Conservation (phyloP, 106 monocot species). For the Ottelia alismoides region DNA sequence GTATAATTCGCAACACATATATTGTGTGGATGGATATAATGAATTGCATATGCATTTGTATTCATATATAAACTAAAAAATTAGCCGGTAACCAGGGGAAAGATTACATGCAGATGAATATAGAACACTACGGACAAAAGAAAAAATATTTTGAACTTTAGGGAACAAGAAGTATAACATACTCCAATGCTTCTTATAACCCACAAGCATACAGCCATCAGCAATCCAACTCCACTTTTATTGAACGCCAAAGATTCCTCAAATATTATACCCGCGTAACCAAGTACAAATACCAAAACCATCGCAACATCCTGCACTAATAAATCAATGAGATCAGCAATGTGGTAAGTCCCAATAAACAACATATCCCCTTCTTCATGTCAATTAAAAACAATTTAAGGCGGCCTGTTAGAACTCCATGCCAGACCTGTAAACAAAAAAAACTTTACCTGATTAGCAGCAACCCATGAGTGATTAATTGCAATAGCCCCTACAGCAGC, state of each 20-base stretch:
- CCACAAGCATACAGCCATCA: constrained; percentile 98
- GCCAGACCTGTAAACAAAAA: background rate
- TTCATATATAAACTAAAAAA: too few species aligned
- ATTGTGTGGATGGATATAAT: too few species aligned
- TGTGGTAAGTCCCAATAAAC: too few species aligned
- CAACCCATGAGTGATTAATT: constrained; percentile 98
- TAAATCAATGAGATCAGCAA: constrained; percentile 8
- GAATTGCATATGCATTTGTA: too few species aligned
- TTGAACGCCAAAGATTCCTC: constrained; percentile 98
- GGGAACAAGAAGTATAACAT: background rate
- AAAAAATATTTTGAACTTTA: background rate
- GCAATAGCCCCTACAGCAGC: constrained; percentile 66
- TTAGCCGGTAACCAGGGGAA: too few species aligned
- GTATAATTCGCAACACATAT: too few species aligned
- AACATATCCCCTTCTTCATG: too few species aligned
- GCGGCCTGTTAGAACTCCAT: too few species aligned
- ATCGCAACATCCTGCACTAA: constrained; percentile 82
- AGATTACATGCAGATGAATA: too few species aligned
- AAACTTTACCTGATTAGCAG: constrained; percentile 70
- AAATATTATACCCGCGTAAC: constrained; percentile 93
- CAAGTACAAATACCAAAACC: constrained; percentile 74
- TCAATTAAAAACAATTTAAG: too few species aligned
- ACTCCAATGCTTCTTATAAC: constrained; percentile 97
- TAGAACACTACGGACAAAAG: background rate
- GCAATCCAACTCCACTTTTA: constrained; percentile 93